These are phyloP conservation scores for Hyaloscypha bicolor DNA, from an alignment of 495 filamentous ascomycete genomes.

Conservation along the genomic window DNA sequence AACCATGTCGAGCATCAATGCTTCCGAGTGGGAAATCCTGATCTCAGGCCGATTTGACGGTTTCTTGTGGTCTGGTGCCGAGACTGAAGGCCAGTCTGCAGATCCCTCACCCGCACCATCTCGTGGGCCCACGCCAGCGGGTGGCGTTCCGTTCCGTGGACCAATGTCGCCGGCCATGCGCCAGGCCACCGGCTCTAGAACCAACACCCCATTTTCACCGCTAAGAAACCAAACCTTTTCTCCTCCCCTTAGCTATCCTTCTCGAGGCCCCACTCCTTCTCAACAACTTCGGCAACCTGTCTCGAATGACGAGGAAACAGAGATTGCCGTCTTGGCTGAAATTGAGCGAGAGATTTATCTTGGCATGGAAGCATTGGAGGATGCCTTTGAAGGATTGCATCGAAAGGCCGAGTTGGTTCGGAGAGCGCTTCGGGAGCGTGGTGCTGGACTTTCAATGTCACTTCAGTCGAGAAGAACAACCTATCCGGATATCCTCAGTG, in stretches of 20 bases:
- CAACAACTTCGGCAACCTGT: slow-evolving; percentile 54
- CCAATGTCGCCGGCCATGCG: slow-evolving; percentile 29
- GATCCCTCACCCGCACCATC: slow-evolving; percentile 47
- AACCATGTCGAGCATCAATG: slow-evolving; percentile 83
- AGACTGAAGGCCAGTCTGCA: slow-evolving; percentile 51
- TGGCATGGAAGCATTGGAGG: slow-evolving; percentile 92
- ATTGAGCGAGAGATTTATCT: slow-evolving; percentile 91
- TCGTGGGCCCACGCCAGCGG: slow-evolving; percentile 53
- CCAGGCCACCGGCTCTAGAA: slow-evolving; percentile 24
- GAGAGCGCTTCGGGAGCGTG: slow-evolving; percentile 73
- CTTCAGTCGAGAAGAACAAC: slow-evolving; percentile 67
- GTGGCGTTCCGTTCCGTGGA: slow-evolving; percentile 32
- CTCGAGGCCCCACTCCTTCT: slow-evolving; percentile 45
- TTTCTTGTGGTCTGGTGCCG: slow-evolving; percentile 93
- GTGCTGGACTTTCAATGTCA: slow-evolving; percentile 76
- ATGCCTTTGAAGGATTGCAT: slow-evolving; percentile 93
- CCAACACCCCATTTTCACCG: slow-evolving; percentile 32
- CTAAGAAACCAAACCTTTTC: slow-evolving; percentile 38
- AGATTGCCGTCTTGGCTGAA: slow-evolving; percentile 85
- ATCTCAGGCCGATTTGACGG: slow-evolving; percentile 96
- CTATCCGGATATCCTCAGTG: slow-evolving; percentile 25
- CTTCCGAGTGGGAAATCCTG: slow-evolving; percentile 94
- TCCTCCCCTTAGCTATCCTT: slow-evolving; percentile 36
- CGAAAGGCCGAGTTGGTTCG: slow-evolving; percentile 81
- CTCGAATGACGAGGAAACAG: slow-evolving; percentile 89